Evolutionary conservation across 1,284 basidiomycete species (phyloP).

Genomic region (Mycena citricolor): DNA sequence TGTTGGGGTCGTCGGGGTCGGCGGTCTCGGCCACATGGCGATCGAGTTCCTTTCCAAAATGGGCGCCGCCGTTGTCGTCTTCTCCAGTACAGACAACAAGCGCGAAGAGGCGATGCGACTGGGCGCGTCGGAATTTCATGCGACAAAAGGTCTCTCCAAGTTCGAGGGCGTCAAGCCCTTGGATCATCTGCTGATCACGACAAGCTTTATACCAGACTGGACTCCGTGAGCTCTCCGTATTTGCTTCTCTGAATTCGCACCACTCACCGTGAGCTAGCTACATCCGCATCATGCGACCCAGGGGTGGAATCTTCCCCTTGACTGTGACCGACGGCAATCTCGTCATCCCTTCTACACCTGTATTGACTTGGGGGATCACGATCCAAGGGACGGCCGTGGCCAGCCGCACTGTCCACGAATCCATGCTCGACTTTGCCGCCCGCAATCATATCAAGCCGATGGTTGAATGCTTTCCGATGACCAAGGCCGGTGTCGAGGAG

Average conservation of each 20-base stretch:
- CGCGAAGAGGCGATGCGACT: slow-evolving; percentile 53
- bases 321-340: slow-evolving; percentile 11
- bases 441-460: slow-evolving; percentile 20
- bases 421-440: slow-evolving; percentile 16
- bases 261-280: slow-evolving; percentile 7
- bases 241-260: neutral
- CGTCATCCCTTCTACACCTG: slow-evolving; percentile 8
- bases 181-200: slow-evolving; percentile 23
- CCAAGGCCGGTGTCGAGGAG: slow-evolving; percentile 23
- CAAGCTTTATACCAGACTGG: slow-evolving; percentile 23
- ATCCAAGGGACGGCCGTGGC: slow-evolving; percentile 13
- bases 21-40: slow-evolving; percentile 38
- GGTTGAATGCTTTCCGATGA: slow-evolving; percentile 27
- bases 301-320: slow-evolving; percentile 13
- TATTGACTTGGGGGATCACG: slow-evolving; percentile 5
- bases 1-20: slow-evolving; percentile 34
- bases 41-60: slow-evolving; percentile 40
- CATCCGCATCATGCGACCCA: slow-evolving; percentile 9
- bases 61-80: slow-evolving; percentile 58
- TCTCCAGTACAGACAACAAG: slow-evolving; percentile 57
- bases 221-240: slow-evolving; percentile 9
- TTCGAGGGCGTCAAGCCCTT: slow-evolving; percentile 25
- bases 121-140: slow-evolving; percentile 46
- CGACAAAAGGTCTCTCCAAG: slow-evolving; percentile 26
- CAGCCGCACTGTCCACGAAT: slow-evolving; percentile 8